Base-by-base conservation (phyloP, 2,329 filamentous ascomycete genomes). In the Phialophora macrospora region DNA sequence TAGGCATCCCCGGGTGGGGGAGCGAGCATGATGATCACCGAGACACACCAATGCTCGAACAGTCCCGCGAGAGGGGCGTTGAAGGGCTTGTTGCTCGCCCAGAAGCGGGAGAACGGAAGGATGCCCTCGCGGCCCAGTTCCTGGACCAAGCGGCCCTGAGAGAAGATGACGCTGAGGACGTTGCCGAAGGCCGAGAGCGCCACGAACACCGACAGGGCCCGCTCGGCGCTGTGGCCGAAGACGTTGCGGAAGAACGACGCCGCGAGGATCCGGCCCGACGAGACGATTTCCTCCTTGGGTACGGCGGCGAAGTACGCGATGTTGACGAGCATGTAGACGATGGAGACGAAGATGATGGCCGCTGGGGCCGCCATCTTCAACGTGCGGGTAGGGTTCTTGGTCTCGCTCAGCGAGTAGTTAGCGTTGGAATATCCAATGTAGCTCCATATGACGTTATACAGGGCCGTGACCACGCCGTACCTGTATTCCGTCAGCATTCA, bases 81-180 rank as follows among this genome's bases (percentile, higher is more conserved):
- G 67, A 87, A 89, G 0, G 89, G 89, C 76, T 84, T 85, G 72
- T 87, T 88, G 3, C 87, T 90, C 0, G 88, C 88, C 86, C 87
- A 91, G 74, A 91, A 85, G 2, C 81, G 81, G 66, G 85, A 87
- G 62, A 83, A 89, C 0, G 89, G 89, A 14, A 91, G 73, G 4
- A 91, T 78, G 0, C 88, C 88, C 72, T 92, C 89, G 72, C 89
- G 90, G 0, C 86, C 89, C 52, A 91, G 79, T 74, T 91, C 88
- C 67, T 80, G 78, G 52, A 87, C 86, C 20, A 87, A 51, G 66
- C 83, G 78, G 2, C 83, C 80, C 7, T 83, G 80, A 0, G 83
- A 84, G 68, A 71, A 87, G 0, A 84, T 87, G 75, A 84, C 84
- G 22, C 84, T 82, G 12, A 86, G 77, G 49, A 87, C 82, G 70